Evolutionary conservation across 345 rosid genomes (phyloP).

Genomic region (Melaleuca alternifolia): DNA sequence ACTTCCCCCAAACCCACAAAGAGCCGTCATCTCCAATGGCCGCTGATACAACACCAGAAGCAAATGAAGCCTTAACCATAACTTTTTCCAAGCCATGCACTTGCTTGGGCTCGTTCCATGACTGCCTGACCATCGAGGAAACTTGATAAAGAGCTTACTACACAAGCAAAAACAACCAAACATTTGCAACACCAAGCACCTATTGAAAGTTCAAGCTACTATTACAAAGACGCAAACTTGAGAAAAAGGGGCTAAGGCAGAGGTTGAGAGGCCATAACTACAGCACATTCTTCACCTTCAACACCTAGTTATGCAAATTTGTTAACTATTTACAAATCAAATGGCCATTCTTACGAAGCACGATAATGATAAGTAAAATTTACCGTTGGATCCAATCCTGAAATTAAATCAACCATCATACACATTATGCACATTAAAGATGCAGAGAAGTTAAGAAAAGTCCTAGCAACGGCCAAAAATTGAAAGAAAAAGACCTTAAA

Average conservation of each 20-base stretch:
- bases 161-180: background rate
- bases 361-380: background rate
- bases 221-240: background rate
- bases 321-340: background rate
- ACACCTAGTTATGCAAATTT: background rate
- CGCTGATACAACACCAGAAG: constrained; percentile 81
- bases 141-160: background rate
- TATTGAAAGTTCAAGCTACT: background rate
- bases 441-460: background rate
- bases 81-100: constrained; percentile 58
- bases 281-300: background rate
- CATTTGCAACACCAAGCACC: background rate
- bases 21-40: constrained; percentile 76
- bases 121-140: constrained; percentile 15
- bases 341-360: background rate
- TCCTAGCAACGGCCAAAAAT: background rate
- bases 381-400: background rate
- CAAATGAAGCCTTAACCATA: constrained; percentile 46
- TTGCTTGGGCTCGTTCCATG: constrained; percentile 56
- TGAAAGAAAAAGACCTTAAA: constrained; percentile 14
- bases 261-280: background rate
- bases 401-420: background rate
- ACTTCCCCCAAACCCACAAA: constrained; percentile 95
- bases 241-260: background rate
- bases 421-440: background rate